Evolutionary conservation across 371 early-diverging fungal genomes (phyloP).

Genomic region (Entomophthora muscae): DNA sequence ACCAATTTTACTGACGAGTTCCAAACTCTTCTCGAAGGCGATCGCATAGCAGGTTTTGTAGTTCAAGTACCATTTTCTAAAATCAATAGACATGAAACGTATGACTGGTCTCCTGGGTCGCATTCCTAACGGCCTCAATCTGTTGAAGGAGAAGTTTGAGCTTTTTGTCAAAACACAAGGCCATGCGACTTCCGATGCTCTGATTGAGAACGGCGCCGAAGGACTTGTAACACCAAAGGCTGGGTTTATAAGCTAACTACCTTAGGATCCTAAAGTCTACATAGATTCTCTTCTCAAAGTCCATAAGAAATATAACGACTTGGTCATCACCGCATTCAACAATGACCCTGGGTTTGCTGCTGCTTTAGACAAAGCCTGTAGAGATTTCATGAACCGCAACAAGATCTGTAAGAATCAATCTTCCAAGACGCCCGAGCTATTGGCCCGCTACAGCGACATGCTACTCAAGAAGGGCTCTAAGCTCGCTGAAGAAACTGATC

Average conservation of each 20-base stretch:
- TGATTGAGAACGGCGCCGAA: constrained; percentile 42
- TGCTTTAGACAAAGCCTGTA: constrained; percentile 80
- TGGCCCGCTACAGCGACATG: constrained; percentile 71
- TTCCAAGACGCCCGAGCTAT: constrained; percentile 61
- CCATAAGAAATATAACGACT: constrained; percentile 55
- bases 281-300: constrained; percentile 62
- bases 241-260: no score
- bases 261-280: constrained; percentile 64
- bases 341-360: constrained; percentile 81
- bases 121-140: constrained; percentile 62
- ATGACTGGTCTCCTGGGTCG: constrained; percentile 69
- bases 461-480: constrained; percentile 69
- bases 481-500: constrained; percentile 60
- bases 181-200: constrained; percentile 56
- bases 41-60: constrained; percentile 50
- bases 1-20: constrained; percentile 74
- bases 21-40: constrained; percentile 60
- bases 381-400: constrained; percentile 84
- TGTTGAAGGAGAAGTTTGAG: constrained; percentile 61
- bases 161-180: constrained; percentile 71
- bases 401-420: constrained; percentile 48
- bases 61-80: background rate
- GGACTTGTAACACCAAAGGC: constrained; percentile 17
- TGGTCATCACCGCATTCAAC: constrained; percentile 54
- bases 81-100: constrained; percentile 46